phyloP scores from a whole-genome alignment of 2,329 filamentous ascomycete genomes.

The Aureobasidium mangrovei region DNA sequence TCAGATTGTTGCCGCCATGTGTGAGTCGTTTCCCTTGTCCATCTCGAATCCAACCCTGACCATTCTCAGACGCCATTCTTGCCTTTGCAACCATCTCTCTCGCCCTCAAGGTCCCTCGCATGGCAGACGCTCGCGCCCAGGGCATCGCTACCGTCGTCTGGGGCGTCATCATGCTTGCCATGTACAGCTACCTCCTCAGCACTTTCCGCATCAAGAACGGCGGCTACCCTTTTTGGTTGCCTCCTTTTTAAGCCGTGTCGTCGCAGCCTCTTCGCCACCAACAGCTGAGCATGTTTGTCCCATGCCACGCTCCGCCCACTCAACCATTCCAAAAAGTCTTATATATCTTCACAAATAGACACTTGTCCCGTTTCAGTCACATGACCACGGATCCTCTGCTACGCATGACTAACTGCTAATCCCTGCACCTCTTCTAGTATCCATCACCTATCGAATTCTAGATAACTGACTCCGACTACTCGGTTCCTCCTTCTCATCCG shows the following conservation, averaged over 20 bases:
- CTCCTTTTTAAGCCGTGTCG: constrained; percentile 59
- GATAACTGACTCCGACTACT: too few relatives aligned
- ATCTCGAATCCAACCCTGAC: constrained; percentile 15
- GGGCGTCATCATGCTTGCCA: constrained; percentile 64
- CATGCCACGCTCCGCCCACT: neutral
- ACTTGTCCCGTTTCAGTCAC: neutral
- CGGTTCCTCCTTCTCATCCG: too few relatives aligned
- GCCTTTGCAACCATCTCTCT: constrained; percentile 88
- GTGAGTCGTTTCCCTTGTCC: constrained; percentile 47
- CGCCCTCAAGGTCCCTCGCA: constrained; percentile 84
- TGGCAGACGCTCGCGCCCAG: constrained; percentile 66
- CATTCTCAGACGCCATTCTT: constrained; percentile 58
- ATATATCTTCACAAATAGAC: neutral
- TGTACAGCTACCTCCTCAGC: constrained; percentile 92
- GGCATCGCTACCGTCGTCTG: constrained; percentile 74
- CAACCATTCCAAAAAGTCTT: neutral
- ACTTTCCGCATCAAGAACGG: constrained; percentile 92
- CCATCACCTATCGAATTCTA: too few relatives aligned
- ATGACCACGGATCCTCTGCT: too few relatives aligned
- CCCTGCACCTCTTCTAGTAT: too few relatives aligned
- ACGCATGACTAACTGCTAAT: too few relatives aligned
- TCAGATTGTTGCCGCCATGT: constrained; percentile 87
- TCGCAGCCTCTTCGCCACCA: neutral
- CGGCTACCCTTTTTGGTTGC: constrained; percentile 88
- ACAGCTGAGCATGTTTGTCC: too few relatives aligned